Percentiles rank a stretch among this genome's conserved stretches.
phyloP scores from a whole-genome alignment of 202 grass and related monocot genomes.

The Zizania palustris region DNA sequence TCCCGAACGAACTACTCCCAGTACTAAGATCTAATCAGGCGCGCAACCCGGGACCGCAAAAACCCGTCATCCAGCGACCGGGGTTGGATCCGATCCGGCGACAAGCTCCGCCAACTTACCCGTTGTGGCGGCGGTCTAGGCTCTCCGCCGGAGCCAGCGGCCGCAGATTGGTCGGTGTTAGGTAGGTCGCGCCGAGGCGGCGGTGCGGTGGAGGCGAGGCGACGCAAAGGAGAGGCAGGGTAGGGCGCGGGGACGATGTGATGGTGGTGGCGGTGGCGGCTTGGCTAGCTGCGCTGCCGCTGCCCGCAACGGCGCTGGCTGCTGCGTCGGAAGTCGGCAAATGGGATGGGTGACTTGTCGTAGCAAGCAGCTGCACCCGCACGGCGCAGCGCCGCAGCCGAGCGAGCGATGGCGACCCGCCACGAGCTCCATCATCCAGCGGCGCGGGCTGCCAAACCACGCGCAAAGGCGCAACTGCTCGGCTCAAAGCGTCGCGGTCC shows the following conservation, averaged over 20 bases:
- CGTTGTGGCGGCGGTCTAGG: neutral
- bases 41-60: neutral
- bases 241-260: neutral
- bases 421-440: no score
- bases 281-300: conserved; percentile 1
- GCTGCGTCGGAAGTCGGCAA: conserved; percentile 13
- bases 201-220: neutral
- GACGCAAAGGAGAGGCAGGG: no score
- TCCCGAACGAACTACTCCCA: conserved; percentile 8
- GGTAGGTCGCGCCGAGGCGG: neutral
- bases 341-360: conserved; percentile 11
- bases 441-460: no score
- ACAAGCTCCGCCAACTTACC: conserved; percentile 31
- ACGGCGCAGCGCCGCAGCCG: neutral
- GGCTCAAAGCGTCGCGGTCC: no score
- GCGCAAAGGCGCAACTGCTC: no score
- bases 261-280: neutral
- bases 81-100: conserved; percentile 35
- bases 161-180: neutral
- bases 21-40: conserved; percentile 37
- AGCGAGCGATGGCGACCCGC: no score
- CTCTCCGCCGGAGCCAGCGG: neutral
- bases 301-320: conserved; percentile 29
- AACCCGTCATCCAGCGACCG: neutral
- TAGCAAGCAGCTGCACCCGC: neutral